Conservation (phyloP, 257 asterid species). For the Solanum virginianum region DNA sequence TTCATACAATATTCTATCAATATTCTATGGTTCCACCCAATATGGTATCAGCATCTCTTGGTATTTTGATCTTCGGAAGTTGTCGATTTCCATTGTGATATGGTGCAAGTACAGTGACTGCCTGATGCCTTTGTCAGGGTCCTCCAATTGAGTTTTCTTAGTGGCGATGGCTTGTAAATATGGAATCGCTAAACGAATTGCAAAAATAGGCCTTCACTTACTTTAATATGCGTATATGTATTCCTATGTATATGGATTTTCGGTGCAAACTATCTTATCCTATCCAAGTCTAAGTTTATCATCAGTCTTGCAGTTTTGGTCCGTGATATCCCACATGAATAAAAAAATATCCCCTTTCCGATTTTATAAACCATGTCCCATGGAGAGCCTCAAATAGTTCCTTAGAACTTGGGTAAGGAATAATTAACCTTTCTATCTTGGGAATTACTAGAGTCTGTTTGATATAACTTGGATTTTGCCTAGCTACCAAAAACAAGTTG, state of each 20-base stretch:
- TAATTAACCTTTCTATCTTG: background rate
- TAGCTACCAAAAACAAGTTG: background rate
- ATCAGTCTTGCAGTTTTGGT: background rate
- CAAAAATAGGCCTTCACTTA: background rate
- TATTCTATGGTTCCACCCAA: background rate
- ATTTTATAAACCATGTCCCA: background rate
- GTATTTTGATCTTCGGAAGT: background rate
- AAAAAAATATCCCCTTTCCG: background rate
- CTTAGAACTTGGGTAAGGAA: background rate
- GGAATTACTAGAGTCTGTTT: background rate
- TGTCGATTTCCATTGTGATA: background rate
- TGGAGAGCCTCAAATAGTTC: background rate
- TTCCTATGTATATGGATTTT: background rate
- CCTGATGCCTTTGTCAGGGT: background rate
- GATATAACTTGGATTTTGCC: background rate
- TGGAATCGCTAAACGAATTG: background rate
- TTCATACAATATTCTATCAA: background rate
- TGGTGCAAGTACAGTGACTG: background rate
- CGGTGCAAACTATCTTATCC: background rate
- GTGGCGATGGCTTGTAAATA: background rate
- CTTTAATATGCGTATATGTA: background rate
- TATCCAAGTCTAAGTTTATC: background rate
- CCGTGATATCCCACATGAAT: background rate
- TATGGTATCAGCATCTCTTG: background rate
- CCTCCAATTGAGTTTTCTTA: background rate